These are phyloP conservation scores for Cytidiella melzeri DNA, from an alignment of 768 basidiomycete species.

Conservation along the genomic window DNA sequence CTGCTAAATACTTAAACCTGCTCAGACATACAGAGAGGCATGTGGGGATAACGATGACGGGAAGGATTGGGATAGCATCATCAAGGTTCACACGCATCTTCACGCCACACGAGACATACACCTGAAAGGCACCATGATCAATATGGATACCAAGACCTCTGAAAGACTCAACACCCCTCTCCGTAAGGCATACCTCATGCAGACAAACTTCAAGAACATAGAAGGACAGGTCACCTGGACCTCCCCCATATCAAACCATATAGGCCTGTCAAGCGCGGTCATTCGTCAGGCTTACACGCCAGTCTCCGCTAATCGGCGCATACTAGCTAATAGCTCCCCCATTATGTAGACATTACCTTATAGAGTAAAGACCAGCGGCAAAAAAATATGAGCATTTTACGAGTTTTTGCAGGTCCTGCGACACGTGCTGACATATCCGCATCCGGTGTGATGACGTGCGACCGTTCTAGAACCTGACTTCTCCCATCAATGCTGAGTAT, in stretches of 20 bases:
- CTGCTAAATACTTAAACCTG: too few species aligned
- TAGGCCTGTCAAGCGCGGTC: not conserved
- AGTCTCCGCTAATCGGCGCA: not conserved
- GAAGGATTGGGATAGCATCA: too few species aligned
- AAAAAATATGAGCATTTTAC: not conserved
- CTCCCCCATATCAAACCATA: not conserved
- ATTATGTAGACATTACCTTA: not conserved
- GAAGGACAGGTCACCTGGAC: not conserved
- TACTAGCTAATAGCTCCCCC: not conserved
- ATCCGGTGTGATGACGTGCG: not conserved
- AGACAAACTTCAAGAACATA: too few species aligned
- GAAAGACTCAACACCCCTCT: too few species aligned
- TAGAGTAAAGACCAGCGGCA: too few species aligned
- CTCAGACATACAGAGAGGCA: too few species aligned
- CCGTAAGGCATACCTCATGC: too few species aligned
- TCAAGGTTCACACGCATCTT: too few species aligned
- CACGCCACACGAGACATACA: too few species aligned
- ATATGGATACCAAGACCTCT: too few species aligned
- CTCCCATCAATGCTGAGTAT: not conserved
- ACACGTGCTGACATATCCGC: not conserved
- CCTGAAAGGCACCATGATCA: too few species aligned
- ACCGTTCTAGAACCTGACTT: not conserved
- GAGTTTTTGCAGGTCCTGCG: not conserved
- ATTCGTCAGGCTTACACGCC: not conserved
- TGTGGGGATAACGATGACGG: too few species aligned